phyloP scores from a whole-genome alignment of 768 basidiomycete genomes.

The Tricholomella constricta region DNA sequence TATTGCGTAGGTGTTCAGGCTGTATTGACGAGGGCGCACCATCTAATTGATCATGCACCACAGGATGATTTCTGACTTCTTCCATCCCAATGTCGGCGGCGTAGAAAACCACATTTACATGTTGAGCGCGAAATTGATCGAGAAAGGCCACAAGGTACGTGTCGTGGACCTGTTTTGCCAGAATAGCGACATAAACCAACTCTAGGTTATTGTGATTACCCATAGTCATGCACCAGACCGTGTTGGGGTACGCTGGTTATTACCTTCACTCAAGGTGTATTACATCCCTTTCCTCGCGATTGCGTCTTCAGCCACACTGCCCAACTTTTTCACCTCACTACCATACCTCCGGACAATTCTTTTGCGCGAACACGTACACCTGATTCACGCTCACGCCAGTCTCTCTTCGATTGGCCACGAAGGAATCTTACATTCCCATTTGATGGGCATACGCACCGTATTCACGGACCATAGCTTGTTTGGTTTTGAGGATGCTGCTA shows the following conservation, averaged over 20 bases:
- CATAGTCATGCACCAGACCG: conserved; percentile 88
- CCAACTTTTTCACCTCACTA: conserved; percentile 89
- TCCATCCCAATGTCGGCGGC: conserved; percentile 90
- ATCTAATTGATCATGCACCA: not conserved
- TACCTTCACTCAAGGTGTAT: conserved; percentile 89
- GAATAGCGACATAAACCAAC: not conserved
- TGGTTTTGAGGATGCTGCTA: conserved; percentile 95
- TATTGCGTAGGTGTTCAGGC: conserved; percentile 33
- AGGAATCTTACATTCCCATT: conserved; percentile 84
- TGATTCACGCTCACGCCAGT: conserved; percentile 92
- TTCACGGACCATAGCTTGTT: conserved; percentile 98
- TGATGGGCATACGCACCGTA: conserved; percentile 85
- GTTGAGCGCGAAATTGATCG: conserved; percentile 81
- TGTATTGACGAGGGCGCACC: too few relatives aligned
- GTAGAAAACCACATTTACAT: conserved; percentile 97
- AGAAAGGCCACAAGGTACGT: conserved; percentile 80
- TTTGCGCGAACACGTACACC: conserved; percentile 78
- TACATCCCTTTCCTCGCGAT: conserved; percentile 90
- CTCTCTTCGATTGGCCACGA: conserved; percentile 92
- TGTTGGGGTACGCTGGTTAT: conserved; percentile 86
- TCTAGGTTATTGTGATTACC: conserved; percentile 90
- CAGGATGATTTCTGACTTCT: conserved; percentile 98
- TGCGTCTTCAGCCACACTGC: conserved; percentile 89
- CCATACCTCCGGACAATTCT: conserved; percentile 92
- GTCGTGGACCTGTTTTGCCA: not conserved